phyloP scores from a whole-genome alignment of 371 early-diverging fungal genomes.

The Zancudomyces culisetae region DNA sequence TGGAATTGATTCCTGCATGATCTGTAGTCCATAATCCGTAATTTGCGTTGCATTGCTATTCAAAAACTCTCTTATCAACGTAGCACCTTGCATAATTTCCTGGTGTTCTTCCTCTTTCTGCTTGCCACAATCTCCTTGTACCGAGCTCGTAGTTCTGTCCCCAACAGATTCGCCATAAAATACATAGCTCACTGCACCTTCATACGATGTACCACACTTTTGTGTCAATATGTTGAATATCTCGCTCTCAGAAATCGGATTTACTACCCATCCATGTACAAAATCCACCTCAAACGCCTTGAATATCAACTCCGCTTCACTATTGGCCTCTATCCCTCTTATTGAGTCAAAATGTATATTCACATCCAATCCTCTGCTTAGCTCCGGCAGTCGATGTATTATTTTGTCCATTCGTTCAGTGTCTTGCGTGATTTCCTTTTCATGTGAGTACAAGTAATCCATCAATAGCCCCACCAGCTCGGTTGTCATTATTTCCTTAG shows the following conservation, averaged over 20 bases:
- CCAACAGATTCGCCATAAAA: conserved; percentile 37
- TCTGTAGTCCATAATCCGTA: conserved; percentile 53
- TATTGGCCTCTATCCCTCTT: conserved; percentile 47
- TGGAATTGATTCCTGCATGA: conserved; percentile 39
- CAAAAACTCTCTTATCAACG: conserved; percentile 33
- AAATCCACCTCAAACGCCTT: conserved; percentile 55
- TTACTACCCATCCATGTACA: conserved; percentile 80
- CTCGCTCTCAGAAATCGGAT: conserved; percentile 42
- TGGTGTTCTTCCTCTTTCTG: not conserved
- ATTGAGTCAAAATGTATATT: conserved; percentile 61
- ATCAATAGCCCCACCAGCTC: conserved; percentile 53
- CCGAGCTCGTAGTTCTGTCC: not conserved
- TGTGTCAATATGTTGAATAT: conserved; percentile 31
- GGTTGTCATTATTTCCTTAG: conserved; percentile 38
- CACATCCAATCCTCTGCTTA: conserved; percentile 50
- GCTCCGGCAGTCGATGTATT: conserved; percentile 27
- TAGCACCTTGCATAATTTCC: conserved; percentile 6
- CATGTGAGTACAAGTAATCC: conserved; percentile 34
- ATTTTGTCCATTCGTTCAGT: conserved; percentile 4
- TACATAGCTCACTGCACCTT: conserved; percentile 57
- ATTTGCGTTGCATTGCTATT: conserved; percentile 59
- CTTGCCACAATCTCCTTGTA: not conserved
- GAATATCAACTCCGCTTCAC: conserved; percentile 54
- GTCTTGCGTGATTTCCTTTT: not conserved
- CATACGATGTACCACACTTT: conserved; percentile 37